phyloP scores from a whole-genome alignment of 176 grass and related monocot genomes.

The Oryza punctata region DNA sequence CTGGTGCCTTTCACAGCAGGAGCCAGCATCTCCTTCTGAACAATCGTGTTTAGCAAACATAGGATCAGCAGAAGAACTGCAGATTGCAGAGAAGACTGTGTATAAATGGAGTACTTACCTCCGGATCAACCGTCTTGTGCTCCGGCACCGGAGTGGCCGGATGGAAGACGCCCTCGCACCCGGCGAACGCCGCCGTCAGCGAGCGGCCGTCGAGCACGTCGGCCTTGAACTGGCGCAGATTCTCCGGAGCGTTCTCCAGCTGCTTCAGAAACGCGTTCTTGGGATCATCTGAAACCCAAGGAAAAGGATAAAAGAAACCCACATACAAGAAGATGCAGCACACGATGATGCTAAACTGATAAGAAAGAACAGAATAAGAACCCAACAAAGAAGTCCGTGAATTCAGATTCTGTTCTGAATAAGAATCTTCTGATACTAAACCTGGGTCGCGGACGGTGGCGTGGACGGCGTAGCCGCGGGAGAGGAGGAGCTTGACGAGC shows the following conservation, averaged over 20 bases:
- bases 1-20: constrained; percentile 33
- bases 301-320: neutral
- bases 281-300: constrained; percentile 26
- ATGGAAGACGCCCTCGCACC: constrained; percentile 58
- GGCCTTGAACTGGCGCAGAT: constrained; percentile 53
- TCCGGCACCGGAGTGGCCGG: constrained; percentile 43
- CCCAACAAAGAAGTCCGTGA: no score
- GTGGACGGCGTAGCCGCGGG: constrained; percentile 53
- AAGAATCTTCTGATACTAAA: no score
- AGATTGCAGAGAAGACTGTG: no score
- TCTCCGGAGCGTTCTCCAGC: constrained; percentile 40
- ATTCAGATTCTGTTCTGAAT: no score
- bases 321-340: neutral
- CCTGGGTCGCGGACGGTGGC: constrained; percentile 56
- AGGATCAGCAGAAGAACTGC: neutral
- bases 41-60: neutral
- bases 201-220: constrained; percentile 48
- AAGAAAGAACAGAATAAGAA: neutral
- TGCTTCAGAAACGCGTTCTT: constrained; percentile 42
- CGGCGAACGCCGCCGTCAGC: constrained; percentile 46
- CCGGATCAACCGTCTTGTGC: constrained; percentile 17
- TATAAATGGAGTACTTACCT: constrained; percentile 6
- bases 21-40: constrained; percentile 32
- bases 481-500: constrained; percentile 65
- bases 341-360: neutral